Percentiles rank a stretch among this genome's conserved stretches.
Evolutionary conservation across 2,329 filamentous ascomycete species (phyloP).

Genomic region (Drechslerella dactyloides): DNA sequence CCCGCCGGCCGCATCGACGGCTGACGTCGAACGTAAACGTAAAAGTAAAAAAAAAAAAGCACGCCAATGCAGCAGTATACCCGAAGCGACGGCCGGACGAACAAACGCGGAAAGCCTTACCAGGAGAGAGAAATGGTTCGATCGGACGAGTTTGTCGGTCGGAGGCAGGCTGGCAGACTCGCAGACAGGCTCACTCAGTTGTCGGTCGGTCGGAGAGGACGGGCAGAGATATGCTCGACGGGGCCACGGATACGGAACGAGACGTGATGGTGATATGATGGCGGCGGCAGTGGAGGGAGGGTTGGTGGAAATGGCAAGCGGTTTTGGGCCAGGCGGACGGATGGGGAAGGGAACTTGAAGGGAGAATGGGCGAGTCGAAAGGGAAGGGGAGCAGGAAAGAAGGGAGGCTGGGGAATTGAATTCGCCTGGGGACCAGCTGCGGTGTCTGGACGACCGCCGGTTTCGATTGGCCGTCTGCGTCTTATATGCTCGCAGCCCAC

Average conservation of each 20-base stretch:
- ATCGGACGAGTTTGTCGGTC: too few species aligned
- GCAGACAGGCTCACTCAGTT: too few species aligned
- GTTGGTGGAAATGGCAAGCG: conserved; percentile 22
- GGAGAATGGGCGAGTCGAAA: conserved; percentile 16
- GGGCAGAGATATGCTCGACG: conserved; percentile 30
- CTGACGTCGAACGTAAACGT: conserved; percentile 13
- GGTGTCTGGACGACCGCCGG: conserved; percentile 7
- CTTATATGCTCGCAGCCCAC: not conserved
- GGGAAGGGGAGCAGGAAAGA: conserved; percentile 27
- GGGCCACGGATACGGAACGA: conserved; percentile 6
- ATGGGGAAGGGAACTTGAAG: conserved; percentile 37
- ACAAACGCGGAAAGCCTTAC: too few species aligned
- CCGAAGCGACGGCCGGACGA: too few species aligned
- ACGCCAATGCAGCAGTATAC: too few species aligned
- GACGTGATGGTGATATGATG: conserved; percentile 36
- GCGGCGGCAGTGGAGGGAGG: conserved; percentile 38
- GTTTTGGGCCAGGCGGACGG: not conserved
- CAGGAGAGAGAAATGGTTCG: too few species aligned
- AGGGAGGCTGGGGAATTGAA: conserved; percentile 41
- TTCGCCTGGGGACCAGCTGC: not conserved
- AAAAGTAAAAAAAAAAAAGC: not conserved
- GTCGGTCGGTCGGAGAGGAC: conserved; percentile 2
- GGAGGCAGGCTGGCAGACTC: too few species aligned
- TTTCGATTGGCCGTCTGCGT: conserved; percentile 35
- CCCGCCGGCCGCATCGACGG: conserved; percentile 3